Percentiles rank a stretch among this genome's conserved stretches.
phyloP scores from a whole-genome alignment of 129 eudicot genomes.

The Smallanthus sonchifolius region DNA sequence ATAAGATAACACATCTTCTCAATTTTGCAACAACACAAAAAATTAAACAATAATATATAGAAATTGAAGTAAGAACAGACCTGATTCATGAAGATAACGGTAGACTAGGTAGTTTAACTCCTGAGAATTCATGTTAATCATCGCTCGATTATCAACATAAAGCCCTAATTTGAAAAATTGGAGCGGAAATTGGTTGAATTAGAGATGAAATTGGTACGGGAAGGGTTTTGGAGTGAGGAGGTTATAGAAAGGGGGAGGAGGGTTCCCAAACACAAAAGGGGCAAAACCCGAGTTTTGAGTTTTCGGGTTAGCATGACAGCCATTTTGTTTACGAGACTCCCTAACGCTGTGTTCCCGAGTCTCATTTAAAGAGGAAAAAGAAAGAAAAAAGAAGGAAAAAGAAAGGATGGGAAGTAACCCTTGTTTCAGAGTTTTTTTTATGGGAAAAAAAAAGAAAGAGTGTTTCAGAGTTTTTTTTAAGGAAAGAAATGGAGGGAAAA shows the following conservation, averaged over 20 bases:
- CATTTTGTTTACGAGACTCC: background rate
- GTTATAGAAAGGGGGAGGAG: constrained; percentile 15
- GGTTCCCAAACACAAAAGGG: background rate
- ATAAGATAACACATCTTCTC: background rate
- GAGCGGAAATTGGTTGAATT: background rate
- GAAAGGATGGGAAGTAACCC: too few species aligned
- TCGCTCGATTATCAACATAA: constrained; percentile 19
- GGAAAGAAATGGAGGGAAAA: too few species aligned
- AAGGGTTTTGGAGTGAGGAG: constrained; percentile 33
- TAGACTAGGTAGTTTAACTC: constrained; percentile 80
- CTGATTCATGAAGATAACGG: constrained; percentile 94
- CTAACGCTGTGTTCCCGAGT: too few species aligned
- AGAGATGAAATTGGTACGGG: background rate
- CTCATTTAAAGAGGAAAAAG: too few species aligned
- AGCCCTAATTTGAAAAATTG: constrained; percentile 16
- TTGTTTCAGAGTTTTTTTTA: too few species aligned
- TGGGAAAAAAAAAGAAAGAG: too few species aligned
- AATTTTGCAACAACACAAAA: background rate
- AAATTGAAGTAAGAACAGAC: constrained; percentile 27
- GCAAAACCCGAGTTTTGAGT: constrained; percentile 19
- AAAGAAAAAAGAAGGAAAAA: too few species aligned
- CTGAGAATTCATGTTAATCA: constrained; percentile 38
- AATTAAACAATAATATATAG: background rate
- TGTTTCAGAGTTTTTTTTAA: too few species aligned
- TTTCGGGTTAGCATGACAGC: background rate